Conservation (phyloP, 768 basidiomycete genomes). For the Mycena haematopus region DNA sequence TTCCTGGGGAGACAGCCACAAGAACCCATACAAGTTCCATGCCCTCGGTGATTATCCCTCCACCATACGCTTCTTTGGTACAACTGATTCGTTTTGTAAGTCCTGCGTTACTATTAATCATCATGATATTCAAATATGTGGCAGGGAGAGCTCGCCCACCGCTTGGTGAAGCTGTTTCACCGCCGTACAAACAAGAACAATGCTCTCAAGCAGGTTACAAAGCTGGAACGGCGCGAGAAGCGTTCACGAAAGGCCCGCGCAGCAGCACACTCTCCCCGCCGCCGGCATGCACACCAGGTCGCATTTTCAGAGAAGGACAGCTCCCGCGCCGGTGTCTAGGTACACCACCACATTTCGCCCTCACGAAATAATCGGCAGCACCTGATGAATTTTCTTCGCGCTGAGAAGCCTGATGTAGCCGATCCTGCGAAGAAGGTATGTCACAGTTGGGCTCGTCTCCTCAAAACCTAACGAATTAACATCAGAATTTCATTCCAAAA, state of each 20-base stretch:
- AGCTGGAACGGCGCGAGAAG: conserved; percentile 30
- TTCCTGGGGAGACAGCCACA: conserved; percentile 2
- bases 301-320: neutral
- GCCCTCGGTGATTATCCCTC: conserved; percentile 33
- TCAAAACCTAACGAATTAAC: neutral
- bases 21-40: conserved; percentile 33
- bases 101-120: neutral
- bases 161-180: conserved; percentile 38
- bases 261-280: neutral
- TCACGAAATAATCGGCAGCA: neutral
- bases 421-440: conserved; percentile 4
- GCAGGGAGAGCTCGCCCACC: conserved; percentile 46
- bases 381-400: neutral
- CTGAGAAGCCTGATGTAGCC: no score
- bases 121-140: neutral
- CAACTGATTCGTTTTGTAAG: conserved; percentile 31
- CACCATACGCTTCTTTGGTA: conserved; percentile 21
- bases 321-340: neutral
- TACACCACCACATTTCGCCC: conserved; percentile 18
- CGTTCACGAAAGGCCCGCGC: conserved; percentile 1
- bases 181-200: conserved; percentile 37
- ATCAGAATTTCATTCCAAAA: conserved; percentile 36
- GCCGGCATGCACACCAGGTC: neutral
- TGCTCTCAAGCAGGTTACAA: conserved; percentile 7
- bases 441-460: neutral